These are phyloP conservation scores for Medicago arabica DNA, from an alignment of 306 rosid genomes.

Conservation along the genomic window DNA sequence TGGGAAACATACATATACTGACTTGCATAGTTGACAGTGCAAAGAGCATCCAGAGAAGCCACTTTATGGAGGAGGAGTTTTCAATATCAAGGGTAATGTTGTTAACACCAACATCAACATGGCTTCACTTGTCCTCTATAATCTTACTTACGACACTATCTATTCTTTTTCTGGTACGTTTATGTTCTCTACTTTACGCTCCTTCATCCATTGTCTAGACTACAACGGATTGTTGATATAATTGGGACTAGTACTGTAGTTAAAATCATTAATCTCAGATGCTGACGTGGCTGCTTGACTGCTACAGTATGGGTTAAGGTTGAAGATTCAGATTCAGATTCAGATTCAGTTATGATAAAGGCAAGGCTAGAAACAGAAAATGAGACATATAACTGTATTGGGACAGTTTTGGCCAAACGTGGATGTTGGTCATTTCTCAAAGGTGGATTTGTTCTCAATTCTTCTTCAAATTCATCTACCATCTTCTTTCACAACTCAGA, in stretches of 20 bases:
- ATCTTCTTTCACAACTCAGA: slow-evolving; percentile 66
- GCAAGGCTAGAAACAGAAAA: slow-evolving; percentile 63
- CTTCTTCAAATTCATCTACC: slow-evolving; percentile 51
- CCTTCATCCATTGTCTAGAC: slow-evolving; percentile 50
- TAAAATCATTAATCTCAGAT: too few species aligned
- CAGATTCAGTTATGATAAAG: slow-evolving; percentile 57
- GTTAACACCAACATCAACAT: slow-evolving; percentile 7
- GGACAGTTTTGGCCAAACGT: slow-evolving; percentile 70
- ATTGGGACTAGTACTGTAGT: too few species aligned
- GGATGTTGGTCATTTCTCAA: slow-evolving; percentile 97
- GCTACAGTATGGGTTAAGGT: slow-evolving; percentile 73
- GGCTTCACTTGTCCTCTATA: slow-evolving; percentile 49
- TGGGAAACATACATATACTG: too few species aligned
- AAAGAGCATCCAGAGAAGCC: slow-evolving; percentile 63
- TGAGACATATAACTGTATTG: slow-evolving; percentile 59
- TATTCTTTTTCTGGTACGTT: slow-evolving; percentile 69
- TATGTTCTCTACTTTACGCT: too few species aligned
- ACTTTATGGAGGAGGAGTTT: slow-evolving; percentile 76
- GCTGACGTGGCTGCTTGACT: too few species aligned
- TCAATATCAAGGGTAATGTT: slow-evolving; percentile 36
- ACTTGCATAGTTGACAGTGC: slow-evolving; percentile 55
- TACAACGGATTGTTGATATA: slow-evolving; percentile 56
- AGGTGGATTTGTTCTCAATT: slow-evolving; percentile 77
- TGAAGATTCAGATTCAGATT: slow-evolving; percentile 56
- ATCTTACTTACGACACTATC: slow-evolving; percentile 62